Evolutionary conservation across 2,329 filamentous ascomycete species (phyloP), one percentile per base, ranked within the genome.

Genomic region (Triangularia verruculosa): DNA sequence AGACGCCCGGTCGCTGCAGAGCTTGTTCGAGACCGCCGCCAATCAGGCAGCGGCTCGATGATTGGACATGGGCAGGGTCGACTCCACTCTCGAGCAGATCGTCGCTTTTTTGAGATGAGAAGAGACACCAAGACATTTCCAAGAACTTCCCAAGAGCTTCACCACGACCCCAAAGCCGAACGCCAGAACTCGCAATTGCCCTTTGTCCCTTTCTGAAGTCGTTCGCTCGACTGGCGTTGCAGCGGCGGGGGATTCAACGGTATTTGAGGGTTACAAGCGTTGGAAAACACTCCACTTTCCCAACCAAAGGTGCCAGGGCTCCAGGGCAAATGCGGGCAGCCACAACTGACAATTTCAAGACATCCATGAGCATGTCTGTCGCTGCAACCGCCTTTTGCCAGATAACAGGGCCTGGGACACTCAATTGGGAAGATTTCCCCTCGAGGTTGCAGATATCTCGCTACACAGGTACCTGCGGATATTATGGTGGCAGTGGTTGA

Each of bases 1-100:
- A 57, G 63, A 62, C 61, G 59, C 61, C n/a, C 55, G 52, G 20
- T 47, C 53, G 51, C 51, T 47, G 24, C 34, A 15, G 57, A 65
- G 66, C 66, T 63, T 67, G 62, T 67, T 66, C 57, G 4, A 53
- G 25, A 52, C 57, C 1, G 9, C 22, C 20, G 30, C 67, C 66
- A 69, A 68, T 68, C 61, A 69, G 6, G 17, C 11, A 20, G 22
- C n/a, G 30, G 9, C 13, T 6, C 27, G 47, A 56, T 64, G 39
- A 65, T 63, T 67, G 54, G 63, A 64, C 59, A 43, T 59, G 54
- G 61, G 51, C 62, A 56, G 24, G 61, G 65, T 30, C 55, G 22
- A 30, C 52, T 54, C 54, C 32, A 34, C 53, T 59, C 20, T 54
- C 9, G 32, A 61, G 64, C 63, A 58, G 63, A 60, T 63, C 58